A percentile compares a stretch with the other conserved stretches of the same genome.
phyloP scores from a whole-genome alignment of 208 protist species.

The Naegleria lovaniensis region DNA sequence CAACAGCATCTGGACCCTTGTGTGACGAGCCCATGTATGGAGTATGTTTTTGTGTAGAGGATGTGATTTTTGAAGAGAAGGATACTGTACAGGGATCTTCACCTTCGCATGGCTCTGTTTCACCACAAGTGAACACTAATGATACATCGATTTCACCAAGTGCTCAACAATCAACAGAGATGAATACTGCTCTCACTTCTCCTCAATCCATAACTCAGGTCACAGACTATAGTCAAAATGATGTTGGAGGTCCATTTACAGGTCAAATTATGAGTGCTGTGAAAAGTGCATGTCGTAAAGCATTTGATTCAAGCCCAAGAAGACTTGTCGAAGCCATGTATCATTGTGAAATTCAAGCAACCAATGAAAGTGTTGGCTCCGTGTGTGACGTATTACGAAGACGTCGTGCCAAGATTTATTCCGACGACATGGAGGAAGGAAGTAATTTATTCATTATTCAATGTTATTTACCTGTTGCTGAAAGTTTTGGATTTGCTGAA shows the following conservation, averaged over 20 bases:
- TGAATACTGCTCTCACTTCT: too few species aligned
- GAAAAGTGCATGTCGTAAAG: slow-evolving; percentile 78
- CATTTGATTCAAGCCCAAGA: slow-evolving; percentile 72
- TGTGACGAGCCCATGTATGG: slow-evolving; percentile 94
- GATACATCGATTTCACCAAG: too few species aligned
- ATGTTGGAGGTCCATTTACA: slow-evolving; percentile 53
- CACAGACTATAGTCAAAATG: background rate
- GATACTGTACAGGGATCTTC: background rate
- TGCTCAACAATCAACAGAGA: too few species aligned
- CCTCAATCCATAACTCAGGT: too few species aligned
- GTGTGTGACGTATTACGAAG: slow-evolving; percentile 75
- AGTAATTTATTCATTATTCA: slow-evolving; percentile 89
- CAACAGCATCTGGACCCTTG: slow-evolving; percentile 82
- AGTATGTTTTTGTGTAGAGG: slow-evolving; percentile 46
- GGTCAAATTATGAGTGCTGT: slow-evolving; percentile 86
- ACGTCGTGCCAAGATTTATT: slow-evolving; percentile 68
- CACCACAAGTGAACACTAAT: too few species aligned
- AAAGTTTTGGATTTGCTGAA: slow-evolving; percentile 93
- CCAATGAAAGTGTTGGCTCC: slow-evolving; percentile 64
- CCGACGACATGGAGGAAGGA: slow-evolving; percentile 91
- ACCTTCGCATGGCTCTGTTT: too few species aligned
- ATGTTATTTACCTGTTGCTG: slow-evolving; percentile 85
- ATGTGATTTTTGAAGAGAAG: background rate
- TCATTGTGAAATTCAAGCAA: slow-evolving; percentile 90
- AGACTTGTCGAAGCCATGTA: slow-evolving; percentile 94